Base-by-base conservation (phyloP, 768 basidiomycete species). In the Boletus coccyginus region DNA sequence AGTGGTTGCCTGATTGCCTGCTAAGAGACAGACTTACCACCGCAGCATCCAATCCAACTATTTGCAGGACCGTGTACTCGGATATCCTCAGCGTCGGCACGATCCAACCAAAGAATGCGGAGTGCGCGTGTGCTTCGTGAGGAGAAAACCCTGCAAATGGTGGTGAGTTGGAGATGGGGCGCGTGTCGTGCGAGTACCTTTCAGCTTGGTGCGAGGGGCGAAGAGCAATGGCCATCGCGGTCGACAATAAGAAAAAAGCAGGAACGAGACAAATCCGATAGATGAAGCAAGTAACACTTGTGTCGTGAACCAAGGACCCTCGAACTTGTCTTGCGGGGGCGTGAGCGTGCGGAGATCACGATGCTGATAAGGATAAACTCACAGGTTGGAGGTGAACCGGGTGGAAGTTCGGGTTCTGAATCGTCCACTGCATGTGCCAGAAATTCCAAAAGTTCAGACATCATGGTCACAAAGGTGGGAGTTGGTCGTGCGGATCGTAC, bases 291-390 rank as follows among this genome's bases (percentile, higher is more conserved):
- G 83, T 3, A 80, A 72, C 17, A 96, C 76, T 70, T 98, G 96
- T 2, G 95, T 97, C 21, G 85, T 85, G 72, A 99, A 90, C 97
- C 97, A 98, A 35, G 94, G 94, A 0, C 96, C 95, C 66, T 91
- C 87, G 69, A 90, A 94, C 67, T 81, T 90, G 60, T 78, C 90
- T 92, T 64, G 9, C 3, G 44, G 14, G 50, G 24, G 14, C 12
- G 17, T 66, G 63, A 53, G 62, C 44, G 29, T 33, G 40, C 9
- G 39, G 13, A 33, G 46, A 45, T n/a, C 21, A 39, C 32, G 57
- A 40, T 4, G 53, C 53, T 27, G 40, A 50, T 19, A 16, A 6
- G 77, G 40, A 50, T 19, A 16, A 6, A 77, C 83, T 64, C 66
- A 85, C 85, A 65, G n/a, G 78, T 86, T 7, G 86, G 86, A 31